These are phyloP conservation scores for Ophryocystis elektroscirrha DNA, from an alignment of 169 alveolate genomes.

Conservation along the genomic window DNA sequence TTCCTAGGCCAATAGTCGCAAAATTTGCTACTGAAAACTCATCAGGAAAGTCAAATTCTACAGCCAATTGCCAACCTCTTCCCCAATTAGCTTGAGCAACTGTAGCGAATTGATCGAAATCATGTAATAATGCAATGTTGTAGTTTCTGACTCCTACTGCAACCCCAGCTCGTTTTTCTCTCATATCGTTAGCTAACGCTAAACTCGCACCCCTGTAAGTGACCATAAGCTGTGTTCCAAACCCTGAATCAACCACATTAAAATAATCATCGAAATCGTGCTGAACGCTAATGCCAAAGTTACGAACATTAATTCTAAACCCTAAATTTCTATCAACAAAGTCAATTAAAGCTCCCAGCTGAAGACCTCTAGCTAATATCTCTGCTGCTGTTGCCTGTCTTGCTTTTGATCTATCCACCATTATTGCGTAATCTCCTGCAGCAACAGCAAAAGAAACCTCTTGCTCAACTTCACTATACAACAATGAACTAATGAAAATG, in stretches of 20 bases:
- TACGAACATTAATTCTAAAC: background rate
- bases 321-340: background rate
- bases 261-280: background rate
- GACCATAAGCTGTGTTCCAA: background rate
- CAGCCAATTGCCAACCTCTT: background rate
- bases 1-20: background rate
- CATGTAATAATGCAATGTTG: background rate
- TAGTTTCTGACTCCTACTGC: background rate
- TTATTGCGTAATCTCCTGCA: no score
- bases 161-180: background rate
- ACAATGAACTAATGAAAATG: no score
- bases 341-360: no score
- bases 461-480: no score
- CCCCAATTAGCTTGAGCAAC: background rate
- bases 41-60: background rate
- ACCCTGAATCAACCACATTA: background rate
- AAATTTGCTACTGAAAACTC: background rate
- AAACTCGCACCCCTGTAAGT: background rate
- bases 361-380: no score
- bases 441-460: no score
- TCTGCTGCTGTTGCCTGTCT: no score
- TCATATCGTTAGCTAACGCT: background rate
- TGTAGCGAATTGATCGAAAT: background rate
- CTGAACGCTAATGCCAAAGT: background rate
- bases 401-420: no score